Conservation (phyloP, 495 filamentous ascomycete genomes). For the Penicillium antarcticum region DNA sequence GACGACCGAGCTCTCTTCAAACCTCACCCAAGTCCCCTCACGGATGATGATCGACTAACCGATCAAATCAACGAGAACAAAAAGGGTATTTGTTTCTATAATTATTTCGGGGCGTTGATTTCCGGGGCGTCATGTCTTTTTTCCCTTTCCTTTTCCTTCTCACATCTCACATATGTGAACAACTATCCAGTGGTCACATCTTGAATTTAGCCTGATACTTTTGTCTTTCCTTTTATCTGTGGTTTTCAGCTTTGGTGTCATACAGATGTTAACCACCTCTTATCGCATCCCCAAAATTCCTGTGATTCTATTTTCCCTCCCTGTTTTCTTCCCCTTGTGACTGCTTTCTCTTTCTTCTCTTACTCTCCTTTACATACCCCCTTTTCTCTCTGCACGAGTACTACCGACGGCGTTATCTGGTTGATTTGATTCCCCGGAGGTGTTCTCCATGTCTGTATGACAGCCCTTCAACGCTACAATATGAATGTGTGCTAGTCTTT, state of each 20-base stretch:
- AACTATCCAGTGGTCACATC: conserved; percentile 13
- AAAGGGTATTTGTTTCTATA: conserved; percentile 11
- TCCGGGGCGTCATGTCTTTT: conserved; percentile 9
- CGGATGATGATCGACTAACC: conserved; percentile 88
- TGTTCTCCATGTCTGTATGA: conserved; percentile 24
- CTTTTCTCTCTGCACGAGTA: neutral
- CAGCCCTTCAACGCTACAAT: conserved; percentile 17
- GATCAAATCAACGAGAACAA: neutral
- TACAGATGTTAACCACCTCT: conserved; percentile 21
- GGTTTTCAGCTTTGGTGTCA: conserved; percentile 28
- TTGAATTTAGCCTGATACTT: conserved; percentile 25
- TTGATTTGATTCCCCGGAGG: conserved; percentile 22
- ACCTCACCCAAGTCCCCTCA: conserved; percentile 48
- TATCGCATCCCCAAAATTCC: conserved; percentile 12
- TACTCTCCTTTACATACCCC: conserved; percentile 6
- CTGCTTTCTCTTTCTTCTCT: conserved; percentile 13
- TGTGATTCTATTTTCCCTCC: conserved; percentile 19
- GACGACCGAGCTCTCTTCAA: conserved; percentile 65
- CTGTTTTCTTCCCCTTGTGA: conserved; percentile 10
- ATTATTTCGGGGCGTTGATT: conserved; percentile 16
- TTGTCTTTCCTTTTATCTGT: conserved; percentile 22
- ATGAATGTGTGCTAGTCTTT: conserved; percentile 12
- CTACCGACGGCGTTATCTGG: conserved; percentile 7
- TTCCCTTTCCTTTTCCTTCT: conserved; percentile 2
- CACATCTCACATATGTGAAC: conserved; percentile 2